Evolutionary conservation across 441 rosid species (phyloP), one percentile per base, ranked within the genome.

Genomic region (Euphorbia celastroides): DNA sequence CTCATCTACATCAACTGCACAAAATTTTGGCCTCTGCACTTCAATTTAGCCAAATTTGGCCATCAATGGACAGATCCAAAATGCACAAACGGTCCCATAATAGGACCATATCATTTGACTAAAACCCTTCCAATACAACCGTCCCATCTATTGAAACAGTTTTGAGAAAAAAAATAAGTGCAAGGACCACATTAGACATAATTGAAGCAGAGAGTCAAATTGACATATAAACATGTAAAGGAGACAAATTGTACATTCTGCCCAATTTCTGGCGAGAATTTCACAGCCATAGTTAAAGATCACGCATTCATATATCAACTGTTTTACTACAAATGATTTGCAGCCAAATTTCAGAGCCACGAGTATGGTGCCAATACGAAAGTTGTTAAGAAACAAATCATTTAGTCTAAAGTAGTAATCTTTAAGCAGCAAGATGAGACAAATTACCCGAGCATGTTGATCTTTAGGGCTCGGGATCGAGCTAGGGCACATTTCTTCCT

Each of bases 371-470:
- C 9, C 9, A 34, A 9, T 3, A 9, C 4, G 22, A 55, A 26
- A 28, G 0, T 56, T 13, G 28, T 12, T 19, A 30, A 31, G 27
- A 22, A 66, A 23, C 16, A 28, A 59, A 13, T 6, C 16, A 14
- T 28, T n/a, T 16, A 23, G 20, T 19, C 20, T 20, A 41, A 65
- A 41, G 59, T 36, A 42, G 46, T 28, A 41, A 11, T 41, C 28
- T 42, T 50, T 5, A 30, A 58, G 54, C 22, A 64, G 14, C 25
- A 60, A 50, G 60, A 31, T 31, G 41, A 19, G 23, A 42, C 42
- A 16, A 55, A 8, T 65, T 81, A 85, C 88, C 84, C 83, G 78
- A 41, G 86, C 83, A 66, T 82, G 73, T 68, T 85, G 90, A 52
- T 81, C 81, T 70, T 80, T 83, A 42, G 88, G 86, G 65, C 88